A percentile compares a stretch with the other conserved stretches of the same genome.
phyloP scores from a whole-genome alignment of 2,329 filamentous ascomycete genomes.

The Epichloe hybrida region DNA sequence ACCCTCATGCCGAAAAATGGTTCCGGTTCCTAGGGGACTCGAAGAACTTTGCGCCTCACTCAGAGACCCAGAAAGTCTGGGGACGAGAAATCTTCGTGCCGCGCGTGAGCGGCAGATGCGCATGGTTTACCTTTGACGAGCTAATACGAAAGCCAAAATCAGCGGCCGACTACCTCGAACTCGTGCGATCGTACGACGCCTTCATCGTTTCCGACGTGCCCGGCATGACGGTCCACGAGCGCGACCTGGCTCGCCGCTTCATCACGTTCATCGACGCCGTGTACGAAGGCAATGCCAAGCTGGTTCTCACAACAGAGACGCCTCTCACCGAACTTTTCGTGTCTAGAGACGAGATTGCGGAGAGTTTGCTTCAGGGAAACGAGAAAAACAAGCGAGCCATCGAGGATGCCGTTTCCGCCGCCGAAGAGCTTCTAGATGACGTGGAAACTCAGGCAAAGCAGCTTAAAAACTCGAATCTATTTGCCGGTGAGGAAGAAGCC shows the following conservation, averaged over 20 bases:
- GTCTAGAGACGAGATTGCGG: conserved; percentile 53
- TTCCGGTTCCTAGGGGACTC: conserved; percentile 87
- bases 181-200: conserved; percentile 78
- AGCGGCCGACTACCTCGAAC: conserved; percentile 88
- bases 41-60: conserved; percentile 58
- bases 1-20: conserved; percentile 82
- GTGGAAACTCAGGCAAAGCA: conserved; percentile 71
- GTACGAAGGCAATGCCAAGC: conserved; percentile 85
- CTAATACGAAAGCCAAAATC: conserved; percentile 79
- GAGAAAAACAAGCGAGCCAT: conserved; percentile 18
- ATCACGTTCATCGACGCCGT: conserved; percentile 97
- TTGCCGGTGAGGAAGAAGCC: conserved; percentile 87
- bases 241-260: conserved; percentile 81
- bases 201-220: conserved; percentile 89
- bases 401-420: conserved; percentile 11
- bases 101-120: conserved; percentile 72
- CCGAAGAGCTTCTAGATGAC: conserved; percentile 73
- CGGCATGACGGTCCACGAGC: conserved; percentile 73
- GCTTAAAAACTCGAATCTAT: conserved; percentile 74
- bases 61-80: conserved; percentile 77
- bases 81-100: conserved; percentile 82
- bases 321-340: conserved; percentile 79
- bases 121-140: conserved; percentile 86
- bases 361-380: conserved; percentile 37
- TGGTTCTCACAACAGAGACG: conserved; percentile 82